A percentile compares a stretch with the other conserved stretches of the same genome.
Conservation (phyloP, 2,329 filamentous ascomycete genomes). For the Amesomyces nigricolor region DNA sequence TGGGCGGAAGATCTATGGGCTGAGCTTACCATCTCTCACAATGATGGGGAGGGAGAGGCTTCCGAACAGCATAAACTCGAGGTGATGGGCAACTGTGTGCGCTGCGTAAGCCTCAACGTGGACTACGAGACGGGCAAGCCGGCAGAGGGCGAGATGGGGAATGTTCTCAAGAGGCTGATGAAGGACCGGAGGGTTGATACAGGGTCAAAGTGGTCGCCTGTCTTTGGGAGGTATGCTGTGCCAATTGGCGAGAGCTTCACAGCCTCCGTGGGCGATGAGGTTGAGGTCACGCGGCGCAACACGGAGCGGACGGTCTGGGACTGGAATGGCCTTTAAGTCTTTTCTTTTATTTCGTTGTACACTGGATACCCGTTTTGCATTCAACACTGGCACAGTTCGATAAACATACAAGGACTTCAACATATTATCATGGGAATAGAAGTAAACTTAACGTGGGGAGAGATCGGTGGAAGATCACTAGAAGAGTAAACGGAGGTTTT, state of each 20-base stretch:
- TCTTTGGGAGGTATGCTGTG: slow-evolving; percentile 71
- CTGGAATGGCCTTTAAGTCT: slow-evolving; percentile 35
- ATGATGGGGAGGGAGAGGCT: slow-evolving; percentile 14
- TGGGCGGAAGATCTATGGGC: slow-evolving; percentile 73
- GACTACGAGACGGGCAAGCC: slow-evolving; percentile 61
- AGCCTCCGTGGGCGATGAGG: slow-evolving; percentile 24
- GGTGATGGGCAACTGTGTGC: slow-evolving; percentile 63
- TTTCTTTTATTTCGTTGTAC: not conserved
- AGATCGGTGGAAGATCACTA: too few species aligned
- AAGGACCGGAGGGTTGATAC: slow-evolving; percentile 63
- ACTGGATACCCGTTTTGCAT: not conserved
- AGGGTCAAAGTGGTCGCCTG: slow-evolving; percentile 61
- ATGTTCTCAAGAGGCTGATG: slow-evolving; percentile 63
- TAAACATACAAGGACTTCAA: not conserved
- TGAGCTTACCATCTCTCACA: slow-evolving; percentile 43
- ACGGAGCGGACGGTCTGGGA: slow-evolving; percentile 50
- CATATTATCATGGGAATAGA: too few species aligned
- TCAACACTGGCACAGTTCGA: not conserved
- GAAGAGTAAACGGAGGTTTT: too few species aligned
- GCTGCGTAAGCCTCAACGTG: slow-evolving; percentile 66
- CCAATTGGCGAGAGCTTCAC: slow-evolving; percentile 30
- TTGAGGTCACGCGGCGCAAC: slow-evolving; percentile 51
- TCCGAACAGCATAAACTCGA: slow-evolving; percentile 37
- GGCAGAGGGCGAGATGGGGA: slow-evolving; percentile 51
- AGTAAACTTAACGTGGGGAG: too few species aligned